Base-by-base conservation (phyloP, 495 filamentous ascomycete species). In the Xylaria curta region DNA sequence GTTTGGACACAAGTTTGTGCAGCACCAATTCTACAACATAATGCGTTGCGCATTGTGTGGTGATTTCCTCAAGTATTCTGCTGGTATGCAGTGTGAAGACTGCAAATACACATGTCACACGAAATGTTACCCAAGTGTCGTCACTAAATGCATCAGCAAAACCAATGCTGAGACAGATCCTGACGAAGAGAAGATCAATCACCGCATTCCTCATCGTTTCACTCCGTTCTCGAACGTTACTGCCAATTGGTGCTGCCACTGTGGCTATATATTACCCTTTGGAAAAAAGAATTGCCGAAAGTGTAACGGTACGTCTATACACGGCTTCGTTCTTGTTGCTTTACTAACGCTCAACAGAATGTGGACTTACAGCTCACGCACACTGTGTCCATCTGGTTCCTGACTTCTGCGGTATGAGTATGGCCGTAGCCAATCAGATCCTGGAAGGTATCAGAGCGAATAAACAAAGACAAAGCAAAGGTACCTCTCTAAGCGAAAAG, bases 71-170 rank as follows among this genome's bases (percentile, higher is more conserved):
- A 98, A 98, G 79, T 98, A 98, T 82, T 95, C 95, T 40, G 92
- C 96, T 19, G 97, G 96, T 58, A 98, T 98, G 95, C 96, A 99
- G 84, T 99, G 96, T 80, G 92, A 95, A 71, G 96, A 99, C 82
- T 99, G 96, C 93, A 98, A 98, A 82, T 98, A 97, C 78, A 98
- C 96, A 26, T 98, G 97, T 81, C 96, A 99, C 81, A 93, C 92
- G 78, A 97, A 97, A 81, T 99, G 96, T 80, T 98, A 97, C 78
- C 84, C 86, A 13, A 97, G 95, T 79, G 96, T 99, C n/a, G 97
- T 99, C 76, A 98, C 96, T 68, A 99, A 99, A 81, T 99, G 96
- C 84, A 99, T 99, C 82, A 98, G 95, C 83, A 98, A 98, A 81
- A 97, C 95, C 61, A 99, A 98, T 80, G 93, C 95, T 72, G 96